Percentiles rank a stretch among this genome's conserved stretches.
Evolutionary conservation across 768 basidiomycete genomes (phyloP).

Genomic region (Calocybe cyanea): DNA sequence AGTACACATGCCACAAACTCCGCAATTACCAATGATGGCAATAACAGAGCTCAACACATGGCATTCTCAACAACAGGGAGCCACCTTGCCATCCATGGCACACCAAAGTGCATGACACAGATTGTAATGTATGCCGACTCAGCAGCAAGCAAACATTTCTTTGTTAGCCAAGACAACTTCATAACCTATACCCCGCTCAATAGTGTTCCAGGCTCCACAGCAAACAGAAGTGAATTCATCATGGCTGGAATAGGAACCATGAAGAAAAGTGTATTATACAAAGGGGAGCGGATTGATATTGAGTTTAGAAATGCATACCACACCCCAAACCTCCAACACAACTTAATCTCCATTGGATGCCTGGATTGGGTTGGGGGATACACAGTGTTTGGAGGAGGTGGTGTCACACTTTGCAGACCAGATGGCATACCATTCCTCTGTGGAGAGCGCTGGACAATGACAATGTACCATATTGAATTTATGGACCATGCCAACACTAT

Average conservation of each 20-base stretch:
- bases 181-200: not conserved
- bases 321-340: not conserved
- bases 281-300: not conserved
- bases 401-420: not conserved
- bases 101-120: no score
- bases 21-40: no score
- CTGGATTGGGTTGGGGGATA: not conserved
- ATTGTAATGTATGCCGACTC: not conserved
- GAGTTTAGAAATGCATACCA: conserved; percentile 2
- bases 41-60: no score
- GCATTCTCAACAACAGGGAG: not conserved
- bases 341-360: conserved; percentile 6
- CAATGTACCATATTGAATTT: not conserved
- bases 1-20: not conserved
- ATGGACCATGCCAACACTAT: not conserved
- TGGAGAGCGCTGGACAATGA: not conserved
- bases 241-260: not conserved
- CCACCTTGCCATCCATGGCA: no score
- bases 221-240: not conserved
- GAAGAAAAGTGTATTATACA: not conserved
- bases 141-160: not conserved
- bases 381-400: not conserved
- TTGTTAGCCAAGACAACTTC: not conserved
- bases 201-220: not conserved
- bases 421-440: not conserved